Base-by-base conservation (phyloP, 257 asterid species). In the Cordia subcordata region DNA sequence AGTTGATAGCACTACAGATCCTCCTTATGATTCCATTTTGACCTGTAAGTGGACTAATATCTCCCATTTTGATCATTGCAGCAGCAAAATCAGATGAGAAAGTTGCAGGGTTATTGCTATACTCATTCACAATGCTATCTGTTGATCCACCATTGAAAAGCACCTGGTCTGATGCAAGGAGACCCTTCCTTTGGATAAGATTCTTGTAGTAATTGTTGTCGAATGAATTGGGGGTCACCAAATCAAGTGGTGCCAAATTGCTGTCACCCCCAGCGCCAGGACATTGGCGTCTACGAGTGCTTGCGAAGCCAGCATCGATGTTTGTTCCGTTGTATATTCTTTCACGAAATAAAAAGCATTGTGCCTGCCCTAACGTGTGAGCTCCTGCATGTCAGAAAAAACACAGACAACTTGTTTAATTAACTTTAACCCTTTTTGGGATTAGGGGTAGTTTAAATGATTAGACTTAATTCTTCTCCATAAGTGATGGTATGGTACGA, bases 361-460 rank as follows among this genome's bases (percentile, higher is more conserved):
- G 75, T 11, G 70, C 68, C 22, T 76, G 78, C 16, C 77, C 81
- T 49, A 75, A 19, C 15, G 77, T 70, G 57, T 75, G 77, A 0
- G 75, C 67, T 20, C 81, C 74, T 74, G 47, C 44, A 68, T 32
- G 35, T 27, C 6, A 51, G 13, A 1, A 46, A 14, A 15, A 22
- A 23, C 8, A 27, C 35, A 27, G n/a, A n/a, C n/a, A n/a, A n/a
- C n/a, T 42, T 42, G 14, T 42, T 15, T 42, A 12, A 42, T 12
- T 45, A 45, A 4, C 14, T 45, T 45, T 8, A 16, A 45, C 17
- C n/a, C 4, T 8, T 12, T 3, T 45, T 16, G 47, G 14, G 47
- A n/a, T n/a, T n/a, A n/a, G n/a, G n/a, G n/a, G n/a, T n/a, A n/a
- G n/a, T n/a, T n/a, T n/a, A n/a, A n/a, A 42, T 42, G 47, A 10